Evolutionary conservation across 345 rosid genomes (phyloP).

Genomic region (Raphanus raphanistrum): DNA sequence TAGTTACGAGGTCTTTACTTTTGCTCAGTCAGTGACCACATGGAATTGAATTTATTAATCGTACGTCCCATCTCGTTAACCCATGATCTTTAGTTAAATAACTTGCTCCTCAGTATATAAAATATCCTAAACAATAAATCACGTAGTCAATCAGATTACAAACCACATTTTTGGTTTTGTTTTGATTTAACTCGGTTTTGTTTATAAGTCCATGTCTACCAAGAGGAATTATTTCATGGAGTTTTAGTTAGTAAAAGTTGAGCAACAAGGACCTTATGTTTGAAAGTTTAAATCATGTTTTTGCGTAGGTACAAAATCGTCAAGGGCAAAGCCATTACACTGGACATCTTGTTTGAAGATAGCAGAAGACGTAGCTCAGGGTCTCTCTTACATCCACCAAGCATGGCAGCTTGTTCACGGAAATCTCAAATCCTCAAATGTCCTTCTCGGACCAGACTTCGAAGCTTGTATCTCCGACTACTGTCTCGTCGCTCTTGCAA

Average conservation of each 20-base stretch:
- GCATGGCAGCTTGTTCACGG: slow-evolving; percentile 94
- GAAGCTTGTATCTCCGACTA: slow-evolving; percentile 82
- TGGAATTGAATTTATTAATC: neutral
- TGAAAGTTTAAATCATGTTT: neutral
- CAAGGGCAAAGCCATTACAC: slow-evolving; percentile 81
- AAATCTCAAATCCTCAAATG: slow-evolving; percentile 79
- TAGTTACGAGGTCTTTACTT: slow-evolving; percentile 19
- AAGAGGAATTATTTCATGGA: neutral
- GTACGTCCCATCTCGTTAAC: neutral
- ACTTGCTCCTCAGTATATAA: neutral
- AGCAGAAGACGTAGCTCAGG: slow-evolving; percentile 93
- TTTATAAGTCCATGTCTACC: neutral
- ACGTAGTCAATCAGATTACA: neutral
- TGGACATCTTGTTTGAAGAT: slow-evolving; percentile 95
- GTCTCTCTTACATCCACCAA: slow-evolving; percentile 92
- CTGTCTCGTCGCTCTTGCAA: slow-evolving; percentile 60
- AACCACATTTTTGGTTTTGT: neutral
- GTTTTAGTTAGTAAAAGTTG: neutral
- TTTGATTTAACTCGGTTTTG: neutral
- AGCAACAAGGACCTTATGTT: neutral
- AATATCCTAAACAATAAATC: no score
- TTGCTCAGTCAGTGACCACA: neutral
- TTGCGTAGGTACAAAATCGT: slow-evolving; percentile 73
- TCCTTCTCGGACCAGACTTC: slow-evolving; percentile 87
- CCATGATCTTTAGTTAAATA: neutral